Conservation (phyloP, 2,329 filamentous ascomycete species). For the Nothophaeocryptopus gaeumannii region DNA sequence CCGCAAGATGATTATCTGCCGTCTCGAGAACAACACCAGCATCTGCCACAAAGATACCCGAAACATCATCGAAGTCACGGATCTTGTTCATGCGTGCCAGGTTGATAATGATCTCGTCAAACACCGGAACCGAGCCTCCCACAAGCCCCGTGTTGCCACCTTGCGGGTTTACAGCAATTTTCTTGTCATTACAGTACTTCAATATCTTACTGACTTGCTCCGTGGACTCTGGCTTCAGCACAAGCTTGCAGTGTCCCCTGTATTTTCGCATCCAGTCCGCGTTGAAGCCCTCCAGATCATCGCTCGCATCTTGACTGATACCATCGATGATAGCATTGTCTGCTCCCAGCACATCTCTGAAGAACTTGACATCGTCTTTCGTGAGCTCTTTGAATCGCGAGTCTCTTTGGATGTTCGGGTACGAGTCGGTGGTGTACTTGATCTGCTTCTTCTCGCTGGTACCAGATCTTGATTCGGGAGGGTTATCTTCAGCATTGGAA, state of each 20-base stretch:
- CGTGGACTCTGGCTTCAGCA: conserved; percentile 79
- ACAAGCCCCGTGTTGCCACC: conserved; percentile 96
- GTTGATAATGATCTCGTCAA: conserved; percentile 96
- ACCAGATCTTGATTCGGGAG: conserved; percentile 27
- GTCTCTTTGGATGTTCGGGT: conserved; percentile 79
- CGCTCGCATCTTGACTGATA: conserved; percentile 67
- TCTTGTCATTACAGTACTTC: conserved; percentile 91
- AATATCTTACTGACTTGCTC: conserved; percentile 88
- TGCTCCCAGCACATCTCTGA: conserved; percentile 75
- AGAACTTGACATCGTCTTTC: conserved; percentile 74
- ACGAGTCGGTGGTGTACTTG: conserved; percentile 81
- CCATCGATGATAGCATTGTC: conserved; percentile 82
- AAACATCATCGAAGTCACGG: conserved; percentile 87
- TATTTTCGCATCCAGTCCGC: conserved; percentile 99
- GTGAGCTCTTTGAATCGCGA: conserved; percentile 70
- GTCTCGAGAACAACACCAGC: conserved; percentile 88
- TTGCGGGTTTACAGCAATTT: conserved; percentile 91
- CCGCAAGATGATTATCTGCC: conserved; percentile 79
- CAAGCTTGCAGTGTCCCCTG: conserved; percentile 80
- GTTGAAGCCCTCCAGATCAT: conserved; percentile 90
- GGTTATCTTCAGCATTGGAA: conserved; percentile 29
- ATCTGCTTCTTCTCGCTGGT: conserved; percentile 43
- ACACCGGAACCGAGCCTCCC: conserved; percentile 91
- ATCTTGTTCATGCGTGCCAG: conserved; percentile 88
- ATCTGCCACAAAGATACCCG: conserved; percentile 84